Evolutionary conservation across 257 asterid genomes (phyloP), one percentile per base, ranked within the genome.

Genomic region (Solanum chilense): DNA sequence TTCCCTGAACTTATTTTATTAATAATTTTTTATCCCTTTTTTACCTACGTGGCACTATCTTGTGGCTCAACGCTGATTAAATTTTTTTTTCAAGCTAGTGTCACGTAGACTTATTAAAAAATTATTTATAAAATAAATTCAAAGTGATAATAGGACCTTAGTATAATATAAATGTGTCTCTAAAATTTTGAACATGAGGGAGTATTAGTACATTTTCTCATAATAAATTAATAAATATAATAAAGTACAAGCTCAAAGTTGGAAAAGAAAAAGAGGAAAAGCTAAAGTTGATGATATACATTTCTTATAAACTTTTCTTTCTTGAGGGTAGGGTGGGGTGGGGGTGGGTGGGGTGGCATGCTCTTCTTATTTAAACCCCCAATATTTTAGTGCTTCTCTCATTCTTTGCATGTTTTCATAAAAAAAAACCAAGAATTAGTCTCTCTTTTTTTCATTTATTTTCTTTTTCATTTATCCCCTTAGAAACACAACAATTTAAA

Each of bases 251-350:
- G 14, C 33, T 13, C 78, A 71, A 71, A 76, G 35, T 76, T 13
- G 83, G 37, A 42, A 76, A 58, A 76, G 27, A n/a, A 76, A 76
- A 76, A 45, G 83, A 76, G 10, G 60, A 76, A 76, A 76, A n/a
- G 83, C 23, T 42, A 76, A 76, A n/a, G 83, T 9, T 9, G 4
- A 16, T 8, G 7, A 9, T 9, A 33, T 33, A 33, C 78, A 70
- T 70, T 70, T 70, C 78, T 70, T 70, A 31, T 33, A 70, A 70
- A 35, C 78, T 70, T 70, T 18, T 70, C 78, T 70, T 42, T 76
- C 83, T n/a, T 76, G 42, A 15, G 41, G 12, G n/a, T 73, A 2
- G 20, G 52, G 49, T 1, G 3, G 25, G 3, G 25, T 13, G 7
- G 45, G 49, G 31, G 18, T 12, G 6, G 6, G 21, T 25, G 33